A percentile compares a stretch with the other conserved stretches of the same genome.
phyloP scores from a whole-genome alignment of 2,329 filamentous ascomycete species.

The Coniochaeta prunicola region DNA sequence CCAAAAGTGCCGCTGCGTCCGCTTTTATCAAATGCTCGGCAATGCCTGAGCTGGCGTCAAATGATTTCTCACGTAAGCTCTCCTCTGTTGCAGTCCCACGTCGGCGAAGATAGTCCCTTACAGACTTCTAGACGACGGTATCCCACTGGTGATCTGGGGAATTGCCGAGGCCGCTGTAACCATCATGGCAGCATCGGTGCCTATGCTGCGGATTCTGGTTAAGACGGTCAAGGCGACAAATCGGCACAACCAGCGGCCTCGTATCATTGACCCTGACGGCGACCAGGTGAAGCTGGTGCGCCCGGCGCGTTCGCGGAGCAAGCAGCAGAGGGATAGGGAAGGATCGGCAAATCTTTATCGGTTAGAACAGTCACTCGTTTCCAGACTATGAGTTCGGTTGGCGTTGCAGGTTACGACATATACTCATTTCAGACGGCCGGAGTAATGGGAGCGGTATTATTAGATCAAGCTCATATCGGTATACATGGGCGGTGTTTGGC shows the following conservation, averaged over 20 bases:
- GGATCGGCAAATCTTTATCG: background rate
- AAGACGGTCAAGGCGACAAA: background rate
- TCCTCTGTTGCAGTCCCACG: background rate
- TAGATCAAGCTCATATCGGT: background rate
- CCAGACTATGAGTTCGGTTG: background rate
- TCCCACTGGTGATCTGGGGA: constrained; percentile 15
- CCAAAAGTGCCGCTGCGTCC: constrained; percentile 11
- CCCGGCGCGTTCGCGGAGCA: background rate
- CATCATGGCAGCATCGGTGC: constrained; percentile 16
- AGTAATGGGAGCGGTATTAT: background rate
- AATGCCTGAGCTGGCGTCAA: constrained; percentile 10
- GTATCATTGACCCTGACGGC: background rate
- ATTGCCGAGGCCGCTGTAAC: constrained; percentile 14
- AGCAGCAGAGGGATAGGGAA: background rate
- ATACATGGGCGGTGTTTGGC: background rate
- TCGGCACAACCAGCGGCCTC: background rate
- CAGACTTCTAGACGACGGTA: constrained; percentile 9
- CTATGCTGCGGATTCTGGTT: constrained; percentile 13
- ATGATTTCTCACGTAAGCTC: constrained; percentile 13
- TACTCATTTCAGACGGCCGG: background rate
- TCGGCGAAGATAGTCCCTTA: background rate
- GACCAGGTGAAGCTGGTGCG: background rate
- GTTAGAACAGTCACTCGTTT: background rate
- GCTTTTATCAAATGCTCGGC: constrained; percentile 16
- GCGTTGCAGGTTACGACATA: background rate